Evolutionary conservation across 2,329 filamentous ascomycete species (phyloP).

Genomic region (Dothideomycetes sp.): DNA sequence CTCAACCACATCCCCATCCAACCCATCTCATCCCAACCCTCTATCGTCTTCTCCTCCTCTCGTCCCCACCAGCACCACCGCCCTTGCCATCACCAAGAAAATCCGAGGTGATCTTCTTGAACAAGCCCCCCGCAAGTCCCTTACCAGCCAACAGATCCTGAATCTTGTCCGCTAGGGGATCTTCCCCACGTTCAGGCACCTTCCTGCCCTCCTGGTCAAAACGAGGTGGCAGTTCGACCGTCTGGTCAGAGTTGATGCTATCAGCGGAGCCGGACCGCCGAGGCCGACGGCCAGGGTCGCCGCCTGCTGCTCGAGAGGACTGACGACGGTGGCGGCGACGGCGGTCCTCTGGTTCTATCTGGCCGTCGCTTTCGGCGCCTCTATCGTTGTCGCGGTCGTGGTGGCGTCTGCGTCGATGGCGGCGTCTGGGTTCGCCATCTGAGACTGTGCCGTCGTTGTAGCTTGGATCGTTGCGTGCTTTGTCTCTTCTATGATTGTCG

Average conservation of each 20-base stretch:
- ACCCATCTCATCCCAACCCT: too few species aligned
- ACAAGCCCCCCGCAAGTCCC: conserved; percentile 17
- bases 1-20: too few species aligned
- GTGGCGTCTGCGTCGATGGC: conserved; percentile 11
- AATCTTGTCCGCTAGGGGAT: conserved; percentile 18
- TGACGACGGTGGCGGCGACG: conserved; percentile 3
- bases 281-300: too few species aligned
- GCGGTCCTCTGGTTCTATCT: not conserved
- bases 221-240: conserved; percentile 23
- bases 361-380: not conserved
- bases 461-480: not conserved
- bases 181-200: conserved; percentile 16
- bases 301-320: not conserved
- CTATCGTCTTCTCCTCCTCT: conserved; percentile 33
- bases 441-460: not conserved
- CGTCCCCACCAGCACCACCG: conserved; percentile 35
- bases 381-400: conserved; percentile 1
- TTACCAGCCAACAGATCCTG: conserved; percentile 19
- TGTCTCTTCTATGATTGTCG: not conserved
- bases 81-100: conserved; percentile 4
- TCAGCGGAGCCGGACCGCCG: conserved; percentile 7
- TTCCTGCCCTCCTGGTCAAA: conserved; percentile 25
- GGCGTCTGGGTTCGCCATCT: conserved; percentile 9
- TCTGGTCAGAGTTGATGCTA: conserved; percentile 15
- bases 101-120: conserved; percentile 16